A percentile compares a stretch with the other conserved stretches of the same genome.
phyloP scores from a whole-genome alignment of 495 filamentous ascomycete species.

The Annulohypoxylon moriforme region DNA sequence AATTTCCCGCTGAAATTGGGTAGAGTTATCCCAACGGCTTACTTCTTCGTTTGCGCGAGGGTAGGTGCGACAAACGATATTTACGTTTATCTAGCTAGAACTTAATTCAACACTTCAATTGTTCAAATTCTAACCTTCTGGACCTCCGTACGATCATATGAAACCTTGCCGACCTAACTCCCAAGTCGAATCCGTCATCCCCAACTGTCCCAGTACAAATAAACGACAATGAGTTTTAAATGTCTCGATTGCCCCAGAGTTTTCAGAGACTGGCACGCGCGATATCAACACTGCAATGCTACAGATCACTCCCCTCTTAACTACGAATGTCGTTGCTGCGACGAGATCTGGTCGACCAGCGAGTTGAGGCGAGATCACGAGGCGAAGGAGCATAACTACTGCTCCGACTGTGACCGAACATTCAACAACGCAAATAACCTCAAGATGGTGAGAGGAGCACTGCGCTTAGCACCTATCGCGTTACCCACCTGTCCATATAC shows the following conservation, averaged over 20 bases:
- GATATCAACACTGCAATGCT: conserved; percentile 41
- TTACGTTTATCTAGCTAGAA: too few relatives aligned
- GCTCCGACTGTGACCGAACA: conserved; percentile 40
- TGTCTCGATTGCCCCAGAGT: conserved; percentile 41
- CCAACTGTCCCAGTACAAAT: not conserved
- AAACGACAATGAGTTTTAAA: conserved; percentile 34
- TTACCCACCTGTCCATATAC: not conserved
- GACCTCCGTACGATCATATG: too few relatives aligned
- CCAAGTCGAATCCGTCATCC: not conserved
- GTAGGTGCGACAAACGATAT: too few relatives aligned
- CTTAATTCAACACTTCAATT: too few relatives aligned
- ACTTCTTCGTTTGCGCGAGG: too few relatives aligned
- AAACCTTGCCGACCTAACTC: not conserved
- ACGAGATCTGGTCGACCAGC: conserved; percentile 7
- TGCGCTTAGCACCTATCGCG: not conserved
- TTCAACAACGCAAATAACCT: conserved; percentile 49
- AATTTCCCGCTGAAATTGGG: too few relatives aligned
- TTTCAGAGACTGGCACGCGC: conserved; percentile 30
- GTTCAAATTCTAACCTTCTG: too few relatives aligned
- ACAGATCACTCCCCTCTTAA: conserved; percentile 27
- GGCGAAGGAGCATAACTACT: conserved; percentile 41
- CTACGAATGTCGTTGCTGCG: conserved; percentile 43
- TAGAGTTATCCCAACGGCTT: too few relatives aligned
- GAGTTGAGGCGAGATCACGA: conserved; percentile 29
- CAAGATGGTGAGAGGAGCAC: conserved; percentile 41